Conservation (phyloP, 257 asterid species). For the Scutellaria minor region DNA sequence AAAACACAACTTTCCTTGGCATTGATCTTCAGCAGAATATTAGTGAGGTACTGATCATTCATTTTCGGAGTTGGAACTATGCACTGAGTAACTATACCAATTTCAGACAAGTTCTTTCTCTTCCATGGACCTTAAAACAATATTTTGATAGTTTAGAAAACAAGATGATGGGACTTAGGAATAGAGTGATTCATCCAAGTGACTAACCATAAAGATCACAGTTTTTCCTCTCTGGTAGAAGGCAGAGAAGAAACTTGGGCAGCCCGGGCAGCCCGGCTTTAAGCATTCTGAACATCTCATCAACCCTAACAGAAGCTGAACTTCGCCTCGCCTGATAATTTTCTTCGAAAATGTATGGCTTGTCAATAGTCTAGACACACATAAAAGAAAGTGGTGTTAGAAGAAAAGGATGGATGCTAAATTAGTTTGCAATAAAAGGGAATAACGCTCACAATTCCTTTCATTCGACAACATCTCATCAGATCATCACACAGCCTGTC, state of each 20-base stretch:
- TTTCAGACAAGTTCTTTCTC: constrained; percentile 53
- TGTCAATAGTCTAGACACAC: constrained; percentile 34
- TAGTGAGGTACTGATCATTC: constrained; percentile 77
- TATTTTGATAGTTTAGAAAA: neutral
- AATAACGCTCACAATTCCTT: constrained; percentile 68
- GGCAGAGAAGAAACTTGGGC: constrained; percentile 65
- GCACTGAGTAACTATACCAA: constrained; percentile 71
- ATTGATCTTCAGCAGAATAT: constrained; percentile 65
- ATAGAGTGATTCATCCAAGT: neutral
- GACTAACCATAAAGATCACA: constrained; percentile 67
- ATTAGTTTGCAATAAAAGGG: neutral
- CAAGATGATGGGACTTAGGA: neutral
- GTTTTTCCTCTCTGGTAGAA: constrained; percentile 68
- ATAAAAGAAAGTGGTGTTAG: constrained; percentile 10
- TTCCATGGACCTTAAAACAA: constrained; percentile 78
- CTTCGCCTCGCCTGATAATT: constrained; percentile 42
- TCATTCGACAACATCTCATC: constrained; percentile 48
- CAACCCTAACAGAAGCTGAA: constrained; percentile 61
- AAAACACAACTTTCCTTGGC: constrained; percentile 57
- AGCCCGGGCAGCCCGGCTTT: constrained; percentile 48
- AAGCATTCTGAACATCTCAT: constrained; percentile 52
- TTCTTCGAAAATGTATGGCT: constrained; percentile 52
- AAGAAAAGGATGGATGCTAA: neutral
- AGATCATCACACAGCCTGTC: constrained; percentile 39
- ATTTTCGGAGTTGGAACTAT: constrained; percentile 58